These are phyloP conservation scores for Aspergillus nanangensis DNA, from an alignment of 495 filamentous ascomycete genomes.

Conservation along the genomic window DNA sequence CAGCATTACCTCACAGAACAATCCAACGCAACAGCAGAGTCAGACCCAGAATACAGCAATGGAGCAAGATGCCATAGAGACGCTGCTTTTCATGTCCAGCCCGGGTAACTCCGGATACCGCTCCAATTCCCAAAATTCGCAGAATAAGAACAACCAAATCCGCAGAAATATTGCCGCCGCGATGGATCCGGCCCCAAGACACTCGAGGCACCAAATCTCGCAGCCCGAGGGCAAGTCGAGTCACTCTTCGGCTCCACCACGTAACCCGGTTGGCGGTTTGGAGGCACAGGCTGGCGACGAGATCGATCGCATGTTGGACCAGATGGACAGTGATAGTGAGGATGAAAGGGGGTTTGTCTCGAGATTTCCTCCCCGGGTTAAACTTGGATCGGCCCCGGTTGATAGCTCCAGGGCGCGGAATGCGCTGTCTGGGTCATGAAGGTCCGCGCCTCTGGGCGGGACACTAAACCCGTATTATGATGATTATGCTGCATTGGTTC, in stretches of 20 bases:
- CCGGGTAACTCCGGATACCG: conserved; percentile 65
- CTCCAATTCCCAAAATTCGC: conserved; percentile 27
- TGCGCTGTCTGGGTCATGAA: conserved; percentile 3
- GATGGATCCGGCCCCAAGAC: conserved; percentile 16
- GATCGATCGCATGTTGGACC: conserved; percentile 49
- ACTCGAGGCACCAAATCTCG: conserved; percentile 15
- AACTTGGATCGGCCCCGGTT: neutral
- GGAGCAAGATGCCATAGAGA: conserved; percentile 86
- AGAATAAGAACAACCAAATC: conserved; percentile 17
- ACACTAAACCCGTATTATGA: too few species aligned
- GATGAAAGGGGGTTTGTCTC: too few species aligned
- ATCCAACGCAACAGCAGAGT: conserved; percentile 37
- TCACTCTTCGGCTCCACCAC: conserved; percentile 1
- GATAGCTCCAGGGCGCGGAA: neutral
- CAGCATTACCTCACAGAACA: conserved; percentile 20
- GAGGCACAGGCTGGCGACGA: conserved; percentile 42
- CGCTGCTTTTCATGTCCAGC: conserved; percentile 81
- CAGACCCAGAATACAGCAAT: conserved; percentile 64
- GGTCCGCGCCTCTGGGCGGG: too few species aligned
- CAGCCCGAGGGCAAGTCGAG: conserved; percentile 13
- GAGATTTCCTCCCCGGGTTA: conserved; percentile 8
- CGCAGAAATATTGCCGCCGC: conserved; percentile 31
- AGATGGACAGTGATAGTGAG: conserved; percentile 46
- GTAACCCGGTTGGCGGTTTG: conserved; percentile 12
- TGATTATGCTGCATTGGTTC: too few species aligned